These are phyloP conservation scores for Xerocomus cyaneibrunnescens DNA, from an alignment of 1,284 basidiomycete species.

Conservation along the genomic window DNA sequence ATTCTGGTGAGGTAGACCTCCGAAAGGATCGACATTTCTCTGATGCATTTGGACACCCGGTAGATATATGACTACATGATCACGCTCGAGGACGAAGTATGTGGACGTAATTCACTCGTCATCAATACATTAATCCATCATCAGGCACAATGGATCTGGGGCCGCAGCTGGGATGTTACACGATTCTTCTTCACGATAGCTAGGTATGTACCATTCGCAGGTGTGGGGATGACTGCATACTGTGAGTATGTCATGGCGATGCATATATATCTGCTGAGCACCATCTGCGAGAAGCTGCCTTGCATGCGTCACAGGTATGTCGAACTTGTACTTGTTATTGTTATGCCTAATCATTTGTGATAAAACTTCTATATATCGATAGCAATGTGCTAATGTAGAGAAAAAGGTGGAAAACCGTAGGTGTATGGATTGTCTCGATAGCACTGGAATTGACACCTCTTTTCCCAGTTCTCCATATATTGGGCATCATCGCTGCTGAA, in stretches of 20 bases:
- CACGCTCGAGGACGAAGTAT: slow-evolving; percentile 24
- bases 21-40: neutral
- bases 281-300: slow-evolving; percentile 5
- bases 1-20: slow-evolving; percentile 8
- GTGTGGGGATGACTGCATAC: slow-evolving; percentile 14
- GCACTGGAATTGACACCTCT: neutral
- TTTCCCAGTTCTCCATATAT: slow-evolving; percentile 15
- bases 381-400: slow-evolving; percentile 8
- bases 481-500: slow-evolving; percentile 18
- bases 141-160: slow-evolving; percentile 21
- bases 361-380: no score
- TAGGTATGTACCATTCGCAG: slow-evolving; percentile 24
- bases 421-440: neutral
- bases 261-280: neutral
- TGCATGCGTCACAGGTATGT: slow-evolving; percentile 11
- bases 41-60: neutral
- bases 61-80: slow-evolving; percentile 20
- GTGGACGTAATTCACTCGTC: neutral
- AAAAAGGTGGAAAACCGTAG: slow-evolving; percentile 6
- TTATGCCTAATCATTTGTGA: neutral
- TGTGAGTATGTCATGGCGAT: slow-evolving; percentile 2
- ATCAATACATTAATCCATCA: neutral
- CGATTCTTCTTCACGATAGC: slow-evolving; percentile 17
- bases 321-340: neutral
- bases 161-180: slow-evolving; percentile 15